Evolutionary conservation across 2,329 filamentous ascomycete genomes (phyloP), one percentile per base, ranked within the genome.

Genomic region (Claviceps digitariae): DNA sequence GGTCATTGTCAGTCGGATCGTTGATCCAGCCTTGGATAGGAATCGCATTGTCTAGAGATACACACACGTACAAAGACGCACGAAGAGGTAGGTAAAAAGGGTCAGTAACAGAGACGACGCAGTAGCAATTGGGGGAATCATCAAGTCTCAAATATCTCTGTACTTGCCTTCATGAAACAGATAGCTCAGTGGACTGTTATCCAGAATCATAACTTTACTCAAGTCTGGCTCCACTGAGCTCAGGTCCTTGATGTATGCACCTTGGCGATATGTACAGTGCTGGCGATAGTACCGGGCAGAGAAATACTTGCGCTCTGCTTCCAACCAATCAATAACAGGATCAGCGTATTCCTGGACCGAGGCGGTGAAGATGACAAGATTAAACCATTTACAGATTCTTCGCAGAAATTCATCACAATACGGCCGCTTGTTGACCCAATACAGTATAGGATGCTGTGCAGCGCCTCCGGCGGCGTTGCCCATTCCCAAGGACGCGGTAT

Each of bases 11-110:
- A 27, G 93, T 97, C 23, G 93, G 93, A 71, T 98, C 93, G 68
- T 85, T 95, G 72, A 98, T 97, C 93, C 93, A 98, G 64, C 93
- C 93, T 73, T 97, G 91, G 66, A 98, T 97, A 3, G 93, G 93
- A 63, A 98, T 96, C 50, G 93, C 93, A 72, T 98, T 98, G 69
- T 98, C 93, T 98, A 64, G 6, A 54, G 21, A 34, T 25, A 15
- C 4, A 17, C 9, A 10, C 13, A n/a, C n/a, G n/a, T n/a, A 29
- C 27, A 5, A 29, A 29, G n/a, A n/a, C n/a, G n/a, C n/a, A n/a
- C n/a, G n/a, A 23, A 10, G 8, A 6, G 44, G 58, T 59, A 46
- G 55, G 54, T 43, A 21, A 5, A 46, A 15, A 20, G 23, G 31
- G 44, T 52, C 52, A 50, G 27, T 38, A 38, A 38, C 34, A 38